Base-by-base conservation (phyloP, 176 grass and related monocot species). In the Rhynchospora pubera region DNA sequence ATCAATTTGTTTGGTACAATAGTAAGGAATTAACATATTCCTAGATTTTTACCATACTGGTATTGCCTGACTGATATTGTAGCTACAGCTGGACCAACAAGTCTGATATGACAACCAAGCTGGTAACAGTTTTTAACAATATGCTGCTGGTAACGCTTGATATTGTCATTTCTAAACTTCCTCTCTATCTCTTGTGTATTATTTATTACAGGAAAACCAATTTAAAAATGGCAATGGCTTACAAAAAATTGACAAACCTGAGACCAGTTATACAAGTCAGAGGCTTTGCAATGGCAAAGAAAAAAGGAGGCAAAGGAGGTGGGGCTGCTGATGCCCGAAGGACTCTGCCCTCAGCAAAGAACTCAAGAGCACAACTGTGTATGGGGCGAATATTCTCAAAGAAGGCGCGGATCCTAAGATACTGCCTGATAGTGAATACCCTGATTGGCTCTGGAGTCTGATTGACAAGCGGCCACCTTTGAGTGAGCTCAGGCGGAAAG, bases 371-470 rank as follows among this genome's bases (percentile, higher is more conserved):
- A 89, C 92, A 23, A 97, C 88, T 44, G 92, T 97, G 60, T 89
- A 89, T 75, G 92, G 94, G 11, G 92, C 85, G 18, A 97, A 97
- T 66, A 92, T 97, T 65, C 88, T 97, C 45, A 94, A 97, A 89
- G 94, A 97, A 47, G 94, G 92, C 18, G 59, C 87, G 52, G 92
- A 97, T 83, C 92, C 90, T 0, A 97, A 97, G 77, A 89, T 91
- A 80, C 85, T 83, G 71, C 84, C 85, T 23, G 94, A 97, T 48
- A 84, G 82, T 5, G 90, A 94, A 28, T 94, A 97, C 32, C 94
- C 94, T 64, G 90, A 97, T 52, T 97, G 88, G 88, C 81, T 94
- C 10, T 88, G 85, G 94, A 42, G 77, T 84, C 51, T 97, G 83
- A 70, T 97, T 0, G 69, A 94, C 63, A 97, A 94, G 70, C 85